A percentile compares a stretch with the other conserved stretches of the same genome.
Conservation (phyloP, 2,329 filamentous ascomycete species). For the Exserohilum turcica region DNA sequence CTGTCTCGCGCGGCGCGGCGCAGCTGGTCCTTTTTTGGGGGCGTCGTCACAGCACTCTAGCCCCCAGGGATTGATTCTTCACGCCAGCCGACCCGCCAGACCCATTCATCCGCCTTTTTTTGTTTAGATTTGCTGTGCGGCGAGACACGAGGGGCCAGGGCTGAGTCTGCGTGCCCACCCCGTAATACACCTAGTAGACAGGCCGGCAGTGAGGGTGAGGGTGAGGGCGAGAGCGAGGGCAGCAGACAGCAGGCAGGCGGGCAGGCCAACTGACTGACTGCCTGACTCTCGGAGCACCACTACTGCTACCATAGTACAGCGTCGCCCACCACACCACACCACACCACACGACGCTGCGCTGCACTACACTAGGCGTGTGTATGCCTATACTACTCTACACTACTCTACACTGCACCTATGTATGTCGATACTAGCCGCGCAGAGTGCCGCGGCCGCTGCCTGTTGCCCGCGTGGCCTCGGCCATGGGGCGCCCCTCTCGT, state of each 20-base stretch:
- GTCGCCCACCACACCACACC: not conserved
- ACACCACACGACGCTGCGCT: no score
- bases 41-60: conserved; percentile 3
- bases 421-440: not conserved
- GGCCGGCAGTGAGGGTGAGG: no score
- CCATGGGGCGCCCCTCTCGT: not conserved
- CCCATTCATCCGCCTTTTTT: conserved; percentile 1
- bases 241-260: not conserved
- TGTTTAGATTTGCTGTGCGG: conserved; percentile 3
- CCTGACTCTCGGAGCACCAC: not conserved
- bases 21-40: conserved; percentile 4
- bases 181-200: no score
- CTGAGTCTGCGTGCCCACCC: conserved; percentile 4
- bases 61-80: conserved; percentile 14
- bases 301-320: not conserved
- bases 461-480: not conserved
- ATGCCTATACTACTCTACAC: no score
- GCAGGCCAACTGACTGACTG: not conserved
- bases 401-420: no score
- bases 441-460: not conserved
- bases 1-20: conserved; percentile 21
- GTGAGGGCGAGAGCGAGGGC: no score
- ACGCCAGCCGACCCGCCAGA: conserved; percentile 14
- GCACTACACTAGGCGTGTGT: no score
- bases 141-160: not conserved